Evolutionary conservation across 768 basidiomycete genomes (phyloP).

Genomic region (Rhodotorula paludigena): DNA sequence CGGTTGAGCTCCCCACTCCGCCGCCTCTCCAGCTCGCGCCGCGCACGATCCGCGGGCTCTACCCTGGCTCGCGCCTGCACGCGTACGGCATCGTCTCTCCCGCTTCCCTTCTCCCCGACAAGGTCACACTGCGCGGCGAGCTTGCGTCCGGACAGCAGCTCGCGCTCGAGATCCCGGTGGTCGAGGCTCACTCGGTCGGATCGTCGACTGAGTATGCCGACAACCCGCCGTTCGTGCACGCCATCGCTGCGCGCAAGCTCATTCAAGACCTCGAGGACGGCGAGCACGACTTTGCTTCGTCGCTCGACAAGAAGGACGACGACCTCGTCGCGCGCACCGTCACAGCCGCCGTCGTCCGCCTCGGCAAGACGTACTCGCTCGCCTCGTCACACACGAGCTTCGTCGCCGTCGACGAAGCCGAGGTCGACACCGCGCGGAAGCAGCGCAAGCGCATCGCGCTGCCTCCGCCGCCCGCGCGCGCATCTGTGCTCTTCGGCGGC

Average conservation of each 20-base stretch:
- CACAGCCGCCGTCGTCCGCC: constrained; percentile 53
- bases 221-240: constrained; percentile 49
- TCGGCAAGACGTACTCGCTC: constrained; percentile 57
- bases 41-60: background rate
- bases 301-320: constrained; percentile 44
- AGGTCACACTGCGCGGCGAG: constrained; percentile 32
- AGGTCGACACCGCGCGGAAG: background rate
- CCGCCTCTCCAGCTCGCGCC: constrained; percentile 29
- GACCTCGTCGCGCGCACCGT: constrained; percentile 47
- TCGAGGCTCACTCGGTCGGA: background rate
- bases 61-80: constrained; percentile 13
- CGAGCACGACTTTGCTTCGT: constrained; percentile 29
- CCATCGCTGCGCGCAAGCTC: constrained; percentile 56
- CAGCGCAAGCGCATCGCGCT: background rate
- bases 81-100: constrained; percentile 14
- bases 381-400: constrained; percentile 58
- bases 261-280: constrained; percentile 55
- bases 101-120: constrained; percentile 5
- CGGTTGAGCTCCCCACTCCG: background rate
- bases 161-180: constrained; percentile 35
- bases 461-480: background rate
- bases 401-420: constrained; percentile 53
- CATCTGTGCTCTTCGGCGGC: background rate
- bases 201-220: background rate
- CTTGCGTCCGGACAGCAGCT: constrained; percentile 34